Percentiles rank a stretch among this genome's conserved stretches.
Conservation (phyloP, 2,329 filamentous ascomycete genomes). For the Xylaria digitata region DNA sequence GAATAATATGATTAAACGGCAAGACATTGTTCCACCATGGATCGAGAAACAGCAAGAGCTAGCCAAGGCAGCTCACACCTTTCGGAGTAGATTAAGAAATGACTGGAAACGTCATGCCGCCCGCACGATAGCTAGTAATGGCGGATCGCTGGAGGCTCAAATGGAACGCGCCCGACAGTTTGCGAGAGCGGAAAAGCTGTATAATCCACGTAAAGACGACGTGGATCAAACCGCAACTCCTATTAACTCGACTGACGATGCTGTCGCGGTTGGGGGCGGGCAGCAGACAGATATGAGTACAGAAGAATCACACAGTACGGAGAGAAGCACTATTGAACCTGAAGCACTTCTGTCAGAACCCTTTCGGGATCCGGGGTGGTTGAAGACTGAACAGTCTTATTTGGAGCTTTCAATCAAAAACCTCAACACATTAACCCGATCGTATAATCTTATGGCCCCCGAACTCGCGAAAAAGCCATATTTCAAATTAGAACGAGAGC, state of each 20-base stretch:
- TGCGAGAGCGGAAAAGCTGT: slow-evolving; percentile 76
- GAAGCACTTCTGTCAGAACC: slow-evolving; percentile 61
- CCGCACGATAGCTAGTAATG: slow-evolving; percentile 78
- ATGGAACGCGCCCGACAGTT: slow-evolving; percentile 77
- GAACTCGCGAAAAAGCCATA: slow-evolving; percentile 94
- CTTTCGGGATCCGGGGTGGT: slow-evolving; percentile 84
- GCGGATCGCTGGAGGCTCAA: slow-evolving; percentile 79
- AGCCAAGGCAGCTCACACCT: slow-evolving; percentile 72
- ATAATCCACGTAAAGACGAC: slow-evolving; percentile 67
- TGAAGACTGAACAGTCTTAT: slow-evolving; percentile 78
- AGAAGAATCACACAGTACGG: slow-evolving; percentile 10
- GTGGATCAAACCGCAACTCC: slow-evolving; percentile 61
- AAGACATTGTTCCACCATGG: slow-evolving; percentile 96
- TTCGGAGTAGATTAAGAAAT: slow-evolving; percentile 77
- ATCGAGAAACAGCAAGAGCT: slow-evolving; percentile 98
- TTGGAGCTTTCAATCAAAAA: slow-evolving; percentile 79
- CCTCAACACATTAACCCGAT: slow-evolving; percentile 82
- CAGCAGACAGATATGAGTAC: slow-evolving; percentile 47
- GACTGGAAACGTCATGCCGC: slow-evolving; percentile 90
- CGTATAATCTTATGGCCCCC: slow-evolving; percentile 96
- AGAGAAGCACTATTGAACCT: slow-evolving; percentile 24
- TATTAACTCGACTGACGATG: slow-evolving; percentile 60
- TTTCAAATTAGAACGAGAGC: slow-evolving; percentile 83
- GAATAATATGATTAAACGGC: slow-evolving; percentile 98
- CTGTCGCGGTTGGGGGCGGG: slow-evolving; percentile 60